Evolutionary conservation across 164 flowering plant species (phyloP).

Genomic region (Liriodendron chinense): DNA sequence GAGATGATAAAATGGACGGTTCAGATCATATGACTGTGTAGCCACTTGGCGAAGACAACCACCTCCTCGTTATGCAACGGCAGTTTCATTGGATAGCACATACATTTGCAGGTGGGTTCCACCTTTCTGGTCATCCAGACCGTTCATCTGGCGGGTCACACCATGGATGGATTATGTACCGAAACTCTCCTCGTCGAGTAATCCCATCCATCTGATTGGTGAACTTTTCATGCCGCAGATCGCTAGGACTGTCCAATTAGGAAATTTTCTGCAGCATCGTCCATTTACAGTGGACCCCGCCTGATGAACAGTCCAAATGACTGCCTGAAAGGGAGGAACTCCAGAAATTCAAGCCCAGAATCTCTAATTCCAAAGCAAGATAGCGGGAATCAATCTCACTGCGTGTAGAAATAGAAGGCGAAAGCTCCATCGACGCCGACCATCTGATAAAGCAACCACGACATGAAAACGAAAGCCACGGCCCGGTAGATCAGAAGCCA

Average conservation of each 20-base stretch:
- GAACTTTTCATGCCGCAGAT: too few species aligned
- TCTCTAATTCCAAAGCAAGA: background rate
- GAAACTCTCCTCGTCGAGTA: too few species aligned
- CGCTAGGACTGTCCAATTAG: too few species aligned
- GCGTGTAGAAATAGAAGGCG: background rate
- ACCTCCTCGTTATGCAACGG: slow-evolving; percentile 8
- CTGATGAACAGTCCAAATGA: too few species aligned
- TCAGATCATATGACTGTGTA: background rate
- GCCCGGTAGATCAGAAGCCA: slow-evolving; percentile 4
- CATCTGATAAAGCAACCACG: slow-evolving; percentile 1
- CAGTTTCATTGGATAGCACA: background rate
- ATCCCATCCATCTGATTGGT: too few species aligned
- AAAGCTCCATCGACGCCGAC: background rate
- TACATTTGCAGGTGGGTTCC: background rate
- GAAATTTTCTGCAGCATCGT: too few species aligned
- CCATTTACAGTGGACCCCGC: too few species aligned
- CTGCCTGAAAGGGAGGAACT: too few species aligned
- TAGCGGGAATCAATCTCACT: background rate
- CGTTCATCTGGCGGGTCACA: too few species aligned
- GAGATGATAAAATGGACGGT: too few species aligned
- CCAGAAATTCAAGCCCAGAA: too few species aligned
- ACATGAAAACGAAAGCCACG: background rate
- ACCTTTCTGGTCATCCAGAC: background rate
- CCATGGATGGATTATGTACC: too few species aligned
- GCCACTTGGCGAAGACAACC: background rate